Percentiles rank a stretch among this genome's conserved stretches.
These are phyloP conservation scores for Isoetes taiwanensis DNA, from an alignment of 75 land plant species.

Conservation along the genomic window DNA sequence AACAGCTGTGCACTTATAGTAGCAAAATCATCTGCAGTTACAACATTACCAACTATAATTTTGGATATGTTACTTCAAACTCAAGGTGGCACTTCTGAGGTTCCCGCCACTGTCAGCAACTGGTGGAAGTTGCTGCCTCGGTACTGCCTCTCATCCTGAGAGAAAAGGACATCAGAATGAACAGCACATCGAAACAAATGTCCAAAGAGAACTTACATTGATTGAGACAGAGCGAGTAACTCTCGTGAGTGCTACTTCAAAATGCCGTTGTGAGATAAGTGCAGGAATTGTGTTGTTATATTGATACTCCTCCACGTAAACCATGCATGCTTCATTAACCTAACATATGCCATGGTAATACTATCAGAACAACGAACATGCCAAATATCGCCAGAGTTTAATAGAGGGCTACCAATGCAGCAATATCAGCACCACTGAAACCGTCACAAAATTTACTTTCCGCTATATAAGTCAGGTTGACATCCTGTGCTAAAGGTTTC, in stretches of 20 bases:
- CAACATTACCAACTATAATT: too few relatives aligned
- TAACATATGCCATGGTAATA: neutral
- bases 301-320: conserved; percentile 40
- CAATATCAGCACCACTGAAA: conserved; percentile 88
- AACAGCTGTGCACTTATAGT: too few relatives aligned
- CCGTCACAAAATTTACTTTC: conserved; percentile 43
- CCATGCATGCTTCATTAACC: conserved; percentile 73
- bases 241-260: conserved; percentile 17
- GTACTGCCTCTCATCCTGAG: too few relatives aligned
- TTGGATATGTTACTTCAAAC: too few relatives aligned
- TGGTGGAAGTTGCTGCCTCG: too few relatives aligned
- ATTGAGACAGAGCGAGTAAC: conserved; percentile 21
- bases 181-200: too few relatives aligned
- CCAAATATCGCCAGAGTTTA: neutral
- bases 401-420: conserved; percentile 45
- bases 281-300: neutral
- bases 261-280: conserved; percentile 11
- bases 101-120: too few relatives aligned
- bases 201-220: too few relatives aligned
- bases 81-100: too few relatives aligned
- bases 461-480: conserved; percentile 51
- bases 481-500: conserved; percentile 53
- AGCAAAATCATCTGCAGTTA: too few relatives aligned
- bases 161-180: too few relatives aligned
- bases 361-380: neutral